A percentile compares a stretch with the other conserved stretches of the same genome.
Evolutionary conservation across 192 early-diverging fungal genomes (phyloP).

Genomic region (Rhizoclosmatium globosum): DNA sequence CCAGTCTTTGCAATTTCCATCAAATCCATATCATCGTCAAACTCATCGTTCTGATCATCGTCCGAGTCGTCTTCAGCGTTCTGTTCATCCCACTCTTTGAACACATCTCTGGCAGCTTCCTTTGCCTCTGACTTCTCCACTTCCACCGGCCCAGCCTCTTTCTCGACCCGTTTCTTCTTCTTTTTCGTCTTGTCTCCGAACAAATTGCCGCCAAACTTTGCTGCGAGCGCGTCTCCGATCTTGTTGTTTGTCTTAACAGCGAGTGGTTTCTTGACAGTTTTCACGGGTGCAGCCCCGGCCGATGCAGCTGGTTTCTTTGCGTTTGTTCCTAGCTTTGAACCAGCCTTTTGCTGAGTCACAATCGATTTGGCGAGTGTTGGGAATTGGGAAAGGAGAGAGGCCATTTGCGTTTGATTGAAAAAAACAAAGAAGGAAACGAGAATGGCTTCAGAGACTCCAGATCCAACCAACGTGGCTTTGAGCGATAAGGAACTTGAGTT

Average conservation of each 20-base stretch:
- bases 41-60: background rate
- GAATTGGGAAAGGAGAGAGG: background rate
- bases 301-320: background rate
- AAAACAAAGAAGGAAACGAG: conserved; percentile 4
- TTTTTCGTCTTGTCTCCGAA: background rate
- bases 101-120: background rate
- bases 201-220: background rate
- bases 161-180: background rate
- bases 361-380: background rate
- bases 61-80: background rate
- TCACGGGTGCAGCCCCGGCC: background rate
- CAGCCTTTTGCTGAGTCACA: background rate
- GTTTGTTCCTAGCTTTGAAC: background rate
- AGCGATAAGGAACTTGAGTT: conserved; percentile 1
- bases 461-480: too few species aligned
- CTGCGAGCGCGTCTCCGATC: background rate
- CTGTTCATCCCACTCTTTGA: too few species aligned
- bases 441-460: background rate
- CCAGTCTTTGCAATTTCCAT: background rate
- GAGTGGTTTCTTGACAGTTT: background rate
- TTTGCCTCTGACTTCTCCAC: background rate
- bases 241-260: background rate
- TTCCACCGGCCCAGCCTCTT: background rate
- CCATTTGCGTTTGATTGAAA: background rate
- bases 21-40: conserved; percentile 17